Evolutionary conservation across 768 basidiomycete species (phyloP).

Genomic region (Naematelia aurantialba): DNA sequence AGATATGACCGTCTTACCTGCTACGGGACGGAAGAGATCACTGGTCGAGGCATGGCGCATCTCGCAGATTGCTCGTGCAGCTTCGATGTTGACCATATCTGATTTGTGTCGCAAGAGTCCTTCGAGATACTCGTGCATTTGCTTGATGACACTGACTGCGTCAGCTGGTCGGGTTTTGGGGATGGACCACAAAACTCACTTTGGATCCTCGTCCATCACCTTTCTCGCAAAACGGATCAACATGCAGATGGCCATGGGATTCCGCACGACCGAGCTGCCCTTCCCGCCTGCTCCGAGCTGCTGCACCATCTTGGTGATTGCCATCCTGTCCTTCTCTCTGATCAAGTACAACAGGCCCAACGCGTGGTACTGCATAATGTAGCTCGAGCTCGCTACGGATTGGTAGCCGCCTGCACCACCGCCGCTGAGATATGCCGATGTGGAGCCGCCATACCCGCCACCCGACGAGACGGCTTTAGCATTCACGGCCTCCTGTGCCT

Average conservation of each 20-base stretch:
- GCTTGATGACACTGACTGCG: conserved; percentile 69
- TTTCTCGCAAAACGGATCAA: conserved; percentile 97
- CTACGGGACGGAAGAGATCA: conserved; percentile 81
- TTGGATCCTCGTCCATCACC: conserved; percentile 97
- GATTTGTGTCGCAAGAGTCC: conserved; percentile 96
- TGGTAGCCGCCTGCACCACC: conserved; percentile 62
- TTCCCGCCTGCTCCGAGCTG: conserved; percentile 59
- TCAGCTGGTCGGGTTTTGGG: conserved; percentile 4
- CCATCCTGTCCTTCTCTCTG: conserved; percentile 97
- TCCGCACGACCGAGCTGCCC: conserved; percentile 83
- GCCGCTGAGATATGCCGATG: conserved; percentile 36
- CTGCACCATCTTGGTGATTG: conserved; percentile 98
- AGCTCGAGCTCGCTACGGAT: conserved; percentile 79
- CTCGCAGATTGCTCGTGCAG: conserved; percentile 94
- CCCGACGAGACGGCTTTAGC: conserved; percentile 66
- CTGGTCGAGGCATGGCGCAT: conserved; percentile 75
- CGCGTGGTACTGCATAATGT: conserved; percentile 95
- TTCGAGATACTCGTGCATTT: conserved; percentile 89
- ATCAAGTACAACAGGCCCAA: conserved; percentile 89
- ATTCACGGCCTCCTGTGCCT: conserved; percentile 92
- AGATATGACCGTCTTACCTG: conserved; percentile 63
- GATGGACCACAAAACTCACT: conserved; percentile 59
- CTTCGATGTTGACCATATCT: conserved; percentile 99
- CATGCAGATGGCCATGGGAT: conserved; percentile 97
- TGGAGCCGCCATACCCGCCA: conserved; percentile 17